Conservation (phyloP, 169 alveolate species). For the Plasmodium coatneyi region DNA sequence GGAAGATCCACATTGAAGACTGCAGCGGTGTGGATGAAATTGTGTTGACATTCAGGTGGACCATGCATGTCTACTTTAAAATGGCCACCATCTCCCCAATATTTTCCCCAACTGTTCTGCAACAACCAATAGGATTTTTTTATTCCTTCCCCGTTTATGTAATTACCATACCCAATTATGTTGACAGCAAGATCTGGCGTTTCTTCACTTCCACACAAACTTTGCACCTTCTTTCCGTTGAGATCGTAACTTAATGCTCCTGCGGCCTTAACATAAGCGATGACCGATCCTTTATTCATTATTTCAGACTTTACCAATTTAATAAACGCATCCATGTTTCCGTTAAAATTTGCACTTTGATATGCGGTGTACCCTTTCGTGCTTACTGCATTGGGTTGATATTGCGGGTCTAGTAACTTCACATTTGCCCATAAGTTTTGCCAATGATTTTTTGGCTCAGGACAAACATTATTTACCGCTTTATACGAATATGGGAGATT, state of each 20-base stretch:
- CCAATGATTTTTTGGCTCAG: background rate
- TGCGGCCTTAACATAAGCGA: constrained; percentile 22
- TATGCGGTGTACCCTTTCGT: constrained; percentile 4
- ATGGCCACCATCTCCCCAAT: constrained; percentile 9
- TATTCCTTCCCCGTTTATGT: background rate
- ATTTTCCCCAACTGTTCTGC: constrained; percentile 38
- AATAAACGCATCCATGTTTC: constrained; percentile 18
- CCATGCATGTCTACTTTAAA: constrained; percentile 45
- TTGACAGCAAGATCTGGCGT: constrained; percentile 50
- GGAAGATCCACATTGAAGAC: constrained; percentile 7
- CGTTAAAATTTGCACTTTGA: background rate
- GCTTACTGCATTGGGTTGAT: background rate
- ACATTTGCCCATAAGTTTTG: background rate
- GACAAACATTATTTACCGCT: background rate
- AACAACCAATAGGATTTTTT: constrained; percentile 13
- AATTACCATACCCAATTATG: constrained; percentile 70
- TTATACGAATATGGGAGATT: background rate
- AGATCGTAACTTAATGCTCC: constrained; percentile 15
- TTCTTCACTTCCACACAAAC: constrained; percentile 14
- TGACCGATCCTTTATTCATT: constrained; percentile 43
- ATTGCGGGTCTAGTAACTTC: background rate
- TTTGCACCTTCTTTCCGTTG: constrained; percentile 44
- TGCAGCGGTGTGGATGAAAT: constrained; percentile 19
- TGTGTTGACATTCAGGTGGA: background rate
- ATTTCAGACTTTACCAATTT: constrained; percentile 21